These are phyloP conservation scores for Cordyceps fumosorosea DNA, from an alignment of 2,329 filamentous ascomycete genomes.

Conservation along the genomic window DNA sequence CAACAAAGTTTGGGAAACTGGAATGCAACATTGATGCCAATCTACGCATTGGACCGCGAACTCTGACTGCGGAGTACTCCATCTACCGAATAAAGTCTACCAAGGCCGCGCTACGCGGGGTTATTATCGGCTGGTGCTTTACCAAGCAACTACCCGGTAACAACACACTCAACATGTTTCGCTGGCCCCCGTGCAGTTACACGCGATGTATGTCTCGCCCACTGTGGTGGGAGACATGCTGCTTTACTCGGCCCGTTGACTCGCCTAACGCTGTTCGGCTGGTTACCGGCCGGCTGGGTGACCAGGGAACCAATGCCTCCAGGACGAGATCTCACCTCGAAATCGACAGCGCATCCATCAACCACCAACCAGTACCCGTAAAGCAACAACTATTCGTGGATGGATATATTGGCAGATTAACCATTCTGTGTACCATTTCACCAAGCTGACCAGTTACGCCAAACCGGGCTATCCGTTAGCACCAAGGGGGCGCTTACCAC, in stretches of 20 bases:
- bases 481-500: background rate
- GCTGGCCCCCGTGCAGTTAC: background rate
- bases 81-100: background rate
- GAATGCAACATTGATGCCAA: no score
- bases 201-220: constrained; percentile 10
- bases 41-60: no score
- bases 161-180: constrained; percentile 6
- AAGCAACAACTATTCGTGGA: background rate
- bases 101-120: background rate
- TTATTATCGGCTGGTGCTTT: background rate
- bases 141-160: background rate
- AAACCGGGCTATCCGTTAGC: background rate
- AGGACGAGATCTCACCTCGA: background rate
- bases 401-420: background rate
- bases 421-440: background rate
- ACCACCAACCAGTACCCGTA: background rate
- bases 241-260: background rate
- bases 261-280: background rate
- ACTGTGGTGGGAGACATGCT: background rate
- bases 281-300: background rate
- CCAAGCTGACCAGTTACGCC: background rate
- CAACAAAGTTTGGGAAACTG: background rate
- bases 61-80: background rate
- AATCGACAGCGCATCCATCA: background rate
- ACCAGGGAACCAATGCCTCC: background rate